Evolutionary conservation across 2,329 filamentous ascomycete genomes (phyloP).

Genomic region (Aspergillus bombycis): DNA sequence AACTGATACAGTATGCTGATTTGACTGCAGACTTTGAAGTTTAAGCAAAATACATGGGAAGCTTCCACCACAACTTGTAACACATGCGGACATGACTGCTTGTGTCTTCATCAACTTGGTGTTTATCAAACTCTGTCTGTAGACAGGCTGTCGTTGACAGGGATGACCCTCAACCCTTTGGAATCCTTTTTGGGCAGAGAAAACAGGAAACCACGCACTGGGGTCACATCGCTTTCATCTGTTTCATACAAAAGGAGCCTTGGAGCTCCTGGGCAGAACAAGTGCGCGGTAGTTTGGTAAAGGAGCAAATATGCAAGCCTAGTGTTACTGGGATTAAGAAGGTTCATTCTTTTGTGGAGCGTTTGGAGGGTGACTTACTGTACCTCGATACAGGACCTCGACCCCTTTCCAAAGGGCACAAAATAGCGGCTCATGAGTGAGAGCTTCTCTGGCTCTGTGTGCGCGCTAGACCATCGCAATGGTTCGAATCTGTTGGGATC

Average conservation of each 20-base stretch:
- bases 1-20: no score
- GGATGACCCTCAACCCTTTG: not conserved
- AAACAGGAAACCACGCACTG: conserved; percentile 3
- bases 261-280: conserved; percentile 1
- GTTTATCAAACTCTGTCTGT: no score
- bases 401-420: conserved; percentile 7
- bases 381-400: not conserved
- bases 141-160: no score
- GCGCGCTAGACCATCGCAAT: not conserved
- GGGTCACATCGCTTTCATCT: not conserved
- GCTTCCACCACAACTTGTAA: no score
- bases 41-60: no score
- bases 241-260: not conserved
- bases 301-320: conserved; percentile 2
- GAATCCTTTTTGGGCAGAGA: not conserved
- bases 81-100: no score
- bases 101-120: no score
- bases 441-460: not conserved
- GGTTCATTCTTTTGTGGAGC: not conserved
- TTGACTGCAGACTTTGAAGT: no score
- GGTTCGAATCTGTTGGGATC: not conserved
- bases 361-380: not conserved
- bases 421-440: not conserved
- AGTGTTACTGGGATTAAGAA: not conserved
- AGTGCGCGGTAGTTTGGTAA: not conserved